Base-by-base conservation (phyloP, 2,329 filamentous ascomycete genomes). In the Fusarium sp. region DNA sequence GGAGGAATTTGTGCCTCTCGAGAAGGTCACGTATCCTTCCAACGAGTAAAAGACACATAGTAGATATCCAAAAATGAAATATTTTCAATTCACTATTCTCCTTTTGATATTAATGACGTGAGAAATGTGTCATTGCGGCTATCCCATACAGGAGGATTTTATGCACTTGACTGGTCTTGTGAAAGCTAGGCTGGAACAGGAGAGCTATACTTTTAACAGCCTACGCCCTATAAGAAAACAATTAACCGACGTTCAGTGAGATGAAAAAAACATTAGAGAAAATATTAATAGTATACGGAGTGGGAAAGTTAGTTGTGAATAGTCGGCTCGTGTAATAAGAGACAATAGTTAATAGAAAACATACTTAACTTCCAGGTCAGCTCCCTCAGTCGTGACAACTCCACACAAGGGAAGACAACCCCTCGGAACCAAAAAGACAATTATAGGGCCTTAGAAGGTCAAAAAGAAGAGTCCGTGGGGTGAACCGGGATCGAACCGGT, bases 1-100 rank as follows among this genome's bases (percentile, higher is more conserved):
- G 87, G 92, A 94, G 85, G 92, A 94, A 83, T 94, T 93, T 76
- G 58, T 65, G 16, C 60, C 68, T 0, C n/a, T 76, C 2, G 74
- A 76, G 4, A 71, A 65, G 16, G 67, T 77, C 6, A 22, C 67
- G 9, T 77, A 77, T 31, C 72, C 69, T 1, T 76, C 74, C 0
- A 77, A 76, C 4, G 73, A 75, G 14, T 75, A 39, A 39, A 2
- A 41, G 4, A 10, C 7, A 1, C 14, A 35, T 35, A 22, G 16
- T 2, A 31, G 4, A n/a, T 54, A 27, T 10, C 18, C 14, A 27
- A 48, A 48, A 48, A 27, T 45, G 22, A 48, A 22, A 43, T 14
- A 48, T 10, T 10, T 27, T 8, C 24, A 24, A 2, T 27, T 48
- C 9, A 31, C 29, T 4, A 10, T 31, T 10, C 9, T 31, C 9